Base-by-base conservation (phyloP, 768 basidiomycete genomes). In the Termitomyces heimii region DNA sequence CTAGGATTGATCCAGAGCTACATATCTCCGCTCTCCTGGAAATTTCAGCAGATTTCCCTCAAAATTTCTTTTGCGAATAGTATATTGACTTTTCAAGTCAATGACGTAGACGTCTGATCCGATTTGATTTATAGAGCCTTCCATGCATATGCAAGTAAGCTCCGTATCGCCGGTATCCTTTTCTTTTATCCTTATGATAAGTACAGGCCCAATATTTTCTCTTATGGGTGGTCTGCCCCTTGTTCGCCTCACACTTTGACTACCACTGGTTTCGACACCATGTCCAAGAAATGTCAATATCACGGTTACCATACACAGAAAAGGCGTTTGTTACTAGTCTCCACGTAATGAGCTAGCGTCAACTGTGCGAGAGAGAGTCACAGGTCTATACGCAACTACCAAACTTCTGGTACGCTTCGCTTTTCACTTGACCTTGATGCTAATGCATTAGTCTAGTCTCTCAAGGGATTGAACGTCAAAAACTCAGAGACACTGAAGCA, bases 71-170 rank as follows among this genome's bases (percentile, higher is more conserved):
- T 51, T 24, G 26, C 34, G 34, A 37, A 16, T 18, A 26, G 24
- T 1, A 10, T 18, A 39, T 39, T 52, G 26, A 52, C 51, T 52
- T 52, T 52, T 52, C 12, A 39, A 39, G 26, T n/a, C 13, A 9
- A 51, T 51, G 50, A 51, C 37, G 39, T 52, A 26, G 37, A 37
- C 26, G n/a, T 52, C n/a, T 20, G 48, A 50, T 52, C 51, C 51
- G 51, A 40, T 40, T 43, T 43, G 28, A n/a, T 18, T 18, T 29
- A n/a, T 14, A n/a, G n/a, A n/a, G n/a, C 24, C 28, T 31, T 32
- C 31, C 47, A 48, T 32, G 24, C 12, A 26, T 48, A 32, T 48
- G 29, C 10, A 18, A 49, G 31, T 34, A 20, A 13, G 31, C 13
- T 34, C 13, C 46, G 28, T 18, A 10, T 46, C 8, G n/a, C 39